A percentile compares a stretch with the other conserved stretches of the same genome.
phyloP scores from a whole-genome alignment of 805 yeast genomes.

The Candida namnaoensis region DNA sequence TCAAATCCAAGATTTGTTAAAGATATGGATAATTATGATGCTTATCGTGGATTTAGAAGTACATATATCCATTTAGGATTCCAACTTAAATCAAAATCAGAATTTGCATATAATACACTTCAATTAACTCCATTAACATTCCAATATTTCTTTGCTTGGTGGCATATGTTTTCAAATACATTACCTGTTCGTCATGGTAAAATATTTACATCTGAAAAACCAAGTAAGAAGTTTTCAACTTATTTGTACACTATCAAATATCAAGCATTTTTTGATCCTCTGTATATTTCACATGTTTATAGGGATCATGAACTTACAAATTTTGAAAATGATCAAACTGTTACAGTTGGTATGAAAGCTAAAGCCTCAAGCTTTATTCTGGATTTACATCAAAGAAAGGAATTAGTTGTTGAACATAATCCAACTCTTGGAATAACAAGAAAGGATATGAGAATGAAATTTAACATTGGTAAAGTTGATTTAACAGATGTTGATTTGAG shows the following conservation, averaged over 20 bases:
- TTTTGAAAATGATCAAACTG: conserved; percentile 30
- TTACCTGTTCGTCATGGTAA: conserved; percentile 73
- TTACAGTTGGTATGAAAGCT: conserved; percentile 62
- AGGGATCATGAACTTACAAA: conserved; percentile 34
- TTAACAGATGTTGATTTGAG: conserved; percentile 52
- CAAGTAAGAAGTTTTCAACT: conserved; percentile 62
- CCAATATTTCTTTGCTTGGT: conserved; percentile 72
- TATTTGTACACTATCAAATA: conserved; percentile 75
- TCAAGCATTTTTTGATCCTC: conserved; percentile 60
- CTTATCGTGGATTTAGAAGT: conserved; percentile 73
- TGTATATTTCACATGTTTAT: conserved; percentile 69
- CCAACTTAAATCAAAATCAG: conserved; percentile 34
- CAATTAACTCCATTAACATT: conserved; percentile 70
- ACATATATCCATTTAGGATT: conserved; percentile 72
- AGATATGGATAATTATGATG: conserved; percentile 54
- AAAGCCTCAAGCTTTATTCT: conserved; percentile 44
- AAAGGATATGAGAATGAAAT: conserved; percentile 44
- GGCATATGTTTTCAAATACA: conserved; percentile 75
- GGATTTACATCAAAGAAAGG: conserved; percentile 61
- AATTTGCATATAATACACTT: conserved; percentile 51
- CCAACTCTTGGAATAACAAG: conserved; percentile 38
- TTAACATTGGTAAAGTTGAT: conserved; percentile 58
- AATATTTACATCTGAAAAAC: conserved; percentile 49
- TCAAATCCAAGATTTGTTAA: conserved; percentile 45
- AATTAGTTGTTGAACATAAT: conserved; percentile 33